These are phyloP conservation scores for Aspergillus carbonarius DNA, from an alignment of 2,329 filamentous ascomycete genomes.

Conservation along the genomic window DNA sequence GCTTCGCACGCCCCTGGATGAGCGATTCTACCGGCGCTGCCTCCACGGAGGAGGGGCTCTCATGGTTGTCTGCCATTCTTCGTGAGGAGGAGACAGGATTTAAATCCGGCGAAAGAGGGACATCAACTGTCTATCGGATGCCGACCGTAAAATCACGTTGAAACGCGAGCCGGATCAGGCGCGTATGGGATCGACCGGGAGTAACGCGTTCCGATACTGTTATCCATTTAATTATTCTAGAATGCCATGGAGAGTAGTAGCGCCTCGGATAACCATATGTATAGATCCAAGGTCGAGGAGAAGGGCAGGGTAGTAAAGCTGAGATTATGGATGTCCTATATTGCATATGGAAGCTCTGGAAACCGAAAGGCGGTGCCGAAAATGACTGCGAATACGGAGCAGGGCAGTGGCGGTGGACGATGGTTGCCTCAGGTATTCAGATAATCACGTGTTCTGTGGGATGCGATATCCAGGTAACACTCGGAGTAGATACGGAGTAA, in stretches of 20 bases:
- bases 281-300: background rate
- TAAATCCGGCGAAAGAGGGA: background rate
- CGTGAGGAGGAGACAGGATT: background rate
- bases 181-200: background rate
- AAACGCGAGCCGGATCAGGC: background rate
- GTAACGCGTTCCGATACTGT: background rate
- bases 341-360: background rate
- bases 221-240: background rate
- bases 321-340: background rate
- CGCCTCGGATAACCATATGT: background rate
- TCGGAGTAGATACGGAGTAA: no score
- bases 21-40: constrained; percentile 35
- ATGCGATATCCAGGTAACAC: background rate
- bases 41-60: constrained; percentile 25
- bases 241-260: background rate
- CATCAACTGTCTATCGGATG: background rate
- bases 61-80: constrained; percentile 26
- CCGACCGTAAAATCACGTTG: constrained; percentile 5
- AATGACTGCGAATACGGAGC: background rate
- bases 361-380: background rate
- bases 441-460: background rate
- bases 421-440: background rate
- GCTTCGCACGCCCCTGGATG: constrained; percentile 59
- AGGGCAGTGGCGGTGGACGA: background rate
- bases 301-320: background rate